These are phyloP conservation scores for Hypsizygus ulmarius DNA, from an alignment of 1,284 basidiomycete genomes.

Conservation along the genomic window DNA sequence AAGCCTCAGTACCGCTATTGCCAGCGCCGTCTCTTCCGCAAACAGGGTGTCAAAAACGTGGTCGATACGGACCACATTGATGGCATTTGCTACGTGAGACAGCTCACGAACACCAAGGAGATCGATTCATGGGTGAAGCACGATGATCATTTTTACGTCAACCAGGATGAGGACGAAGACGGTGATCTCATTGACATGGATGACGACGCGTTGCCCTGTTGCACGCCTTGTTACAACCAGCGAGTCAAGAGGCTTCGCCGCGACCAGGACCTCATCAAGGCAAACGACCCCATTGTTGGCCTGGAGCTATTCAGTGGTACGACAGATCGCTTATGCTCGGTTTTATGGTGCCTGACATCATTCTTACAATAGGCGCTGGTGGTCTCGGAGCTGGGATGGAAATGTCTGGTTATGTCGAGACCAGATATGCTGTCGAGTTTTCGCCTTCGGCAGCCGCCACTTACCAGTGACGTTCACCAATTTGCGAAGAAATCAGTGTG, in stretches of 20 bases:
- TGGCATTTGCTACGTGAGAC: slow-evolving; percentile 44
- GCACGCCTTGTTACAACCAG: slow-evolving; percentile 36
- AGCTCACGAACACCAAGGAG: slow-evolving; percentile 27
- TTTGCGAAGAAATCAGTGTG: background rate
- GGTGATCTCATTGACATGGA: slow-evolving; percentile 31
- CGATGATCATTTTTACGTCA: slow-evolving; percentile 57
- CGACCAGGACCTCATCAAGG: slow-evolving; percentile 29
- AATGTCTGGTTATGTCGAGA: slow-evolving; percentile 55
- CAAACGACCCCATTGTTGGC: slow-evolving; percentile 45
- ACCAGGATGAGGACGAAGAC: slow-evolving; percentile 27
- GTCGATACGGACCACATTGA: slow-evolving; percentile 38
- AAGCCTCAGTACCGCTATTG: slow-evolving; percentile 1
- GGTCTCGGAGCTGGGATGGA: slow-evolving; percentile 66
- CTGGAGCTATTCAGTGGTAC: slow-evolving; percentile 66
- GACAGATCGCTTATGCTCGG: slow-evolving; percentile 8
- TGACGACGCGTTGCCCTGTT: slow-evolving; percentile 30
- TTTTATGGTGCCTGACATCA: slow-evolving; percentile 5
- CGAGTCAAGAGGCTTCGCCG: slow-evolving; percentile 28
- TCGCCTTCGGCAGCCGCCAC: slow-evolving; percentile 60
- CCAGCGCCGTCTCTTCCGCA: slow-evolving; percentile 48
- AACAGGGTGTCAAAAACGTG: slow-evolving; percentile 26
- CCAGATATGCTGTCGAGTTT: slow-evolving; percentile 65
- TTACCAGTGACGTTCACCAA: slow-evolving; percentile 42
- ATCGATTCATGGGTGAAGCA: slow-evolving; percentile 47
- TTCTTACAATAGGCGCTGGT: slow-evolving; percentile 52